Conservation (phyloP, 768 basidiomycete genomes). For the Crucibulum laeve region DNA sequence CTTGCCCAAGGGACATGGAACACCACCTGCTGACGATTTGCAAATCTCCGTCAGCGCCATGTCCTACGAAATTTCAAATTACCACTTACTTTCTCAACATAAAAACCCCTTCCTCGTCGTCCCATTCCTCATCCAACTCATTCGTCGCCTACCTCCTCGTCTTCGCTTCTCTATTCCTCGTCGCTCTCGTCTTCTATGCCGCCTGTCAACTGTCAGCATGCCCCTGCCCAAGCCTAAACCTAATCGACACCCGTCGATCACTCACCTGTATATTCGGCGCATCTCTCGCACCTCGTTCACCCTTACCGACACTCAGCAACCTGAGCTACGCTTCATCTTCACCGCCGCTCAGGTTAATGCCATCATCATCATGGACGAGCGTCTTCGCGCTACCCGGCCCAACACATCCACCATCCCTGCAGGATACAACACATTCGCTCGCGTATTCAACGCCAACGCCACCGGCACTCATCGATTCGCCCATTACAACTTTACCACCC, state of each 20-base stretch:
- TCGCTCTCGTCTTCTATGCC: neutral
- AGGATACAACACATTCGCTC: neutral
- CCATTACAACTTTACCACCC: neutral
- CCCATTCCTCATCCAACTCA: neutral
- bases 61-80: neutral
- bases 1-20: neutral
- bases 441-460: neutral
- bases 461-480: neutral
- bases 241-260: neutral
- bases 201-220: too few relatives aligned
- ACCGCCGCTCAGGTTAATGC: neutral
- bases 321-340: neutral
- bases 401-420: neutral
- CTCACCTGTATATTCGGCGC: neutral
- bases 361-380: neutral
- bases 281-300: neutral
- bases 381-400: neutral
- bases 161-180: neutral
- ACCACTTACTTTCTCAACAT: neutral
- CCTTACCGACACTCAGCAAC: neutral
- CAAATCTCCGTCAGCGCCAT: neutral
- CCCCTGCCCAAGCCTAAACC: neutral
- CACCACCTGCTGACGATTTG: neutral
- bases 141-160: neutral
- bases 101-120: neutral